Evolutionary conservation across 768 basidiomycete species (phyloP).

Genomic region (Pleurotus salmoneostramineus): DNA sequence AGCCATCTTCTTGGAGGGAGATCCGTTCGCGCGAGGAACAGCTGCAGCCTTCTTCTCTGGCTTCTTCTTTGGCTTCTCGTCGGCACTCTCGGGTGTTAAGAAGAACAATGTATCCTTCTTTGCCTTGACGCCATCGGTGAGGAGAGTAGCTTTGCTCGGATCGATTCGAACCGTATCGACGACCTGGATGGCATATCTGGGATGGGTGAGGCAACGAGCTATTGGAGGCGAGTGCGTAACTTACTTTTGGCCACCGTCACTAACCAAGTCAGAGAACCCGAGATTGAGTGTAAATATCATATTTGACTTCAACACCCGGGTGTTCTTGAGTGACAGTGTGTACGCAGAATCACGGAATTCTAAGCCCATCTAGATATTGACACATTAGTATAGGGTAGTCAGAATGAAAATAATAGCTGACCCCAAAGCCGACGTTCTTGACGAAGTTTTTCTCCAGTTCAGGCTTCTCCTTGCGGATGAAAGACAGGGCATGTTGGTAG

Average conservation of each 20-base stretch:
- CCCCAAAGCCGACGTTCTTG: conserved; percentile 89
- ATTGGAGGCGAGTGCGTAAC: conserved; percentile 11
- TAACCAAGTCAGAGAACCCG: conserved; percentile 81
- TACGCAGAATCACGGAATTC: conserved; percentile 92
- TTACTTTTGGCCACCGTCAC: conserved; percentile 76
- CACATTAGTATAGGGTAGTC: background rate
- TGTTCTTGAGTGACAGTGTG: conserved; percentile 78
- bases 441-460: conserved; percentile 81
- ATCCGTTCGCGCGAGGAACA: conserved; percentile 57
- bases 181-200: conserved; percentile 83
- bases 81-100: conserved; percentile 56
- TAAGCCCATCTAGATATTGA: conserved; percentile 71
- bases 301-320: conserved; percentile 60
- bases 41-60: conserved; percentile 47
- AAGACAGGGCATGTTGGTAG: conserved; percentile 72
- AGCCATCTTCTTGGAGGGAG: conserved; percentile 69
- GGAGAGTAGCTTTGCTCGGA: conserved; percentile 54
- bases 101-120: conserved; percentile 89
- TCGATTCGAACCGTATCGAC: conserved; percentile 86
- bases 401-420: conserved; percentile 31
- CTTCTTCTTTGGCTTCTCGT: conserved; percentile 57
- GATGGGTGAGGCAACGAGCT: conserved; percentile 5
- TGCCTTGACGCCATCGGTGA: conserved; percentile 84
- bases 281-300: conserved; percentile 87
- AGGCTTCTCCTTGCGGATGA: conserved; percentile 73